Percentiles rank a stretch among this genome's conserved stretches.
phyloP scores from a whole-genome alignment of 2,329 filamentous ascomycete species.

The Hysterium pulicare region DNA sequence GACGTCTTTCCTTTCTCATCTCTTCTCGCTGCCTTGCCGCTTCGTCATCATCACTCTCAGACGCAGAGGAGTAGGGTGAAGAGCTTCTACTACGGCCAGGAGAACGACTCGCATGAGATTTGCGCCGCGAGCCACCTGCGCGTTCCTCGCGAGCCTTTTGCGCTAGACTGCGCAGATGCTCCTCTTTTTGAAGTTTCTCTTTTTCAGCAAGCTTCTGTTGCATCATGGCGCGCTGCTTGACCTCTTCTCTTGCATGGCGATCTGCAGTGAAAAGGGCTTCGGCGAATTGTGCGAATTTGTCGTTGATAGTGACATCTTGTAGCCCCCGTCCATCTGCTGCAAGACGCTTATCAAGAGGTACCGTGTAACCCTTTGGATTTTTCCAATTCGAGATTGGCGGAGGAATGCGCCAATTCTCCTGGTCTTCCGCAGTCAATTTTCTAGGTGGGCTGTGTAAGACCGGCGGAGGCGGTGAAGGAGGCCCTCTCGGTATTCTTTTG shows the following conservation, averaged over 20 bases:
- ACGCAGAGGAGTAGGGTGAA: slow-evolving; percentile 42
- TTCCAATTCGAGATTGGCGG: slow-evolving; percentile 98
- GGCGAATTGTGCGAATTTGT: slow-evolving; percentile 95
- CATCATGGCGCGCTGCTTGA: slow-evolving; percentile 88
- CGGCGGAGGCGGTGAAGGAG: slow-evolving; percentile 87
- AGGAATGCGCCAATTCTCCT: slow-evolving; percentile 76
- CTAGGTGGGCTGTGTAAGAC: slow-evolving; percentile 92
- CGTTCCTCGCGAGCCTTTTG: slow-evolving; percentile 89
- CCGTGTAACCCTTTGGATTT: slow-evolving; percentile 97
- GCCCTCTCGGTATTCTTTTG: slow-evolving; percentile 93
- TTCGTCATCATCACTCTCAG: slow-evolving; percentile 52
- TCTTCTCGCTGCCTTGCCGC: slow-evolving; percentile 73
- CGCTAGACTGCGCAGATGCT: slow-evolving; percentile 80
- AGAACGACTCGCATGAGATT: slow-evolving; percentile 15
- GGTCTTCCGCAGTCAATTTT: slow-evolving; percentile 93
- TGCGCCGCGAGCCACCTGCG: slow-evolving; percentile 43
- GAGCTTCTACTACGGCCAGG: slow-evolving; percentile 40
- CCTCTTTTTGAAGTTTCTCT: slow-evolving; percentile 92
- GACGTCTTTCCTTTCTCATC: slow-evolving; percentile 70
- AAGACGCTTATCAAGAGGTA: slow-evolving; percentile 90
- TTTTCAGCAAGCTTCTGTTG: slow-evolving; percentile 95
- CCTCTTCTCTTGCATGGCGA: slow-evolving; percentile 90
- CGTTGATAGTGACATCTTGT: slow-evolving; percentile 93
- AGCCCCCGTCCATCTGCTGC: slow-evolving; percentile 89
- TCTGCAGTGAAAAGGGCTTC: slow-evolving; percentile 94